Percentiles rank a stretch among this genome's conserved stretches.
phyloP scores from a whole-genome alignment of 2,329 filamentous ascomycete species.

The Bretziella fagacearum region DNA sequence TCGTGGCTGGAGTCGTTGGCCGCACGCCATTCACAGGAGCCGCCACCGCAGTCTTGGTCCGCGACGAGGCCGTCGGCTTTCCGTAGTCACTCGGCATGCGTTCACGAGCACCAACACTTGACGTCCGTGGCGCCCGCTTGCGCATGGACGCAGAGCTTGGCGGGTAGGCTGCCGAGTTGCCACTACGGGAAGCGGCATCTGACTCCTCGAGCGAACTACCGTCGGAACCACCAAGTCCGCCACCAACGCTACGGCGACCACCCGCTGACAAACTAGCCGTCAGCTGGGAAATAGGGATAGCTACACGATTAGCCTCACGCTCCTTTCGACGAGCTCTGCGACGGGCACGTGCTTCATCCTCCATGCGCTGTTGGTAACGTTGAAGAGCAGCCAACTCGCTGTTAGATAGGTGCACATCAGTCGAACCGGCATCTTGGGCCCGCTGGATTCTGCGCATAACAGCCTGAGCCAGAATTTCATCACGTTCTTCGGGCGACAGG shows the following conservation, averaged over 20 bases:
- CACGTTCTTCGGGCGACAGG: conserved; percentile 43
- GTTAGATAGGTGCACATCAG: conserved; percentile 62
- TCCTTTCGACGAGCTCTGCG: conserved; percentile 18
- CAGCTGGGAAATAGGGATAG: conserved; percentile 37
- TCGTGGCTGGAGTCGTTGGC: conserved; percentile 8
- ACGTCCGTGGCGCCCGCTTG: conserved; percentile 8
- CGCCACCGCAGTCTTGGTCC: conserved; percentile 7
- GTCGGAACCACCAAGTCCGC: background rate
- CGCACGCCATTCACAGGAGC: conserved; percentile 1
- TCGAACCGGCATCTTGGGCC: conserved; percentile 58
- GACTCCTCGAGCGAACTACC: conserved; percentile 8
- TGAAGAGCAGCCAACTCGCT: conserved; percentile 70
- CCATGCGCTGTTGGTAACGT: conserved; percentile 43
- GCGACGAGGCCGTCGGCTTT: conserved; percentile 2
- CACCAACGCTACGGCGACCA: background rate
- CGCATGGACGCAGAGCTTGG: conserved; percentile 10
- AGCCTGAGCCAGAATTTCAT: conserved; percentile 59
- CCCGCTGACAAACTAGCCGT: conserved; percentile 6
- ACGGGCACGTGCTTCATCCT: conserved; percentile 27
- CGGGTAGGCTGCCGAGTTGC: conserved; percentile 7
- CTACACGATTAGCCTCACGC: conserved; percentile 30
- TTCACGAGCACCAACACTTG: conserved; percentile 13
- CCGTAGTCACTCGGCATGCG: conserved; percentile 8
- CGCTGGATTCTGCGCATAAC: conserved; percentile 66
- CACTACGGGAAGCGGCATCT: conserved; percentile 2